These are phyloP conservation scores for Yamadazyma insecticola DNA, from an alignment of 805 yeast species.

Conservation along the genomic window DNA sequence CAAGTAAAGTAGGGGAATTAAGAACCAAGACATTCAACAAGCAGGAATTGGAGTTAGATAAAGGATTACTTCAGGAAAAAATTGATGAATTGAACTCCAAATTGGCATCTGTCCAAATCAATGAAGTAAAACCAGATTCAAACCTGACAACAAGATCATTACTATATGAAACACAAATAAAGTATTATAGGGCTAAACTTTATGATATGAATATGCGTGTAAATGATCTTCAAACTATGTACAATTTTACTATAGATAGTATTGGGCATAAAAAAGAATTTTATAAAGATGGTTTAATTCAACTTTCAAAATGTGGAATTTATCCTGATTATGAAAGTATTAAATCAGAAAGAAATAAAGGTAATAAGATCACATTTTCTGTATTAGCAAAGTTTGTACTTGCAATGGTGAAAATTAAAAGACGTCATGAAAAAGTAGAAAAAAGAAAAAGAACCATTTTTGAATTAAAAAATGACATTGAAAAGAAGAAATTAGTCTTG, in stretches of 20 bases:
- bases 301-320: conserved; percentile 26
- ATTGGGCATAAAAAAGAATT: conserved; percentile 22
- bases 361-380: conserved; percentile 21
- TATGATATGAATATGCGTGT: conserved; percentile 36
- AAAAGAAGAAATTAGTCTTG: neutral
- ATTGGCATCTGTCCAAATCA: conserved; percentile 13
- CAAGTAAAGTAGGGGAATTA: conserved; percentile 18
- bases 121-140: neutral
- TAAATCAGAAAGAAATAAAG: neutral
- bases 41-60: conserved; percentile 9
- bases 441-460: conserved; percentile 19
- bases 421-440: conserved; percentile 23
- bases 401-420: conserved; percentile 29
- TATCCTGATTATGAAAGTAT: conserved; percentile 31
- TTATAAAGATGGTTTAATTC: conserved; percentile 16
- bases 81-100: conserved; percentile 23
- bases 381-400: conserved; percentile 34
- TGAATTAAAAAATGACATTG: conserved; percentile 17
- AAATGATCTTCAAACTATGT: conserved; percentile 32
- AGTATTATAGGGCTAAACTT: conserved; percentile 43
- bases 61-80: conserved; percentile 14
- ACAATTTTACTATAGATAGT: conserved; percentile 25
- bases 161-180: conserved; percentile 32
- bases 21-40: conserved; percentile 14
- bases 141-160: neutral